These are phyloP conservation scores for Nitzschia palea DNA, from an alignment of 108 stramenopile genomes.

Conservation along the genomic window DNA sequence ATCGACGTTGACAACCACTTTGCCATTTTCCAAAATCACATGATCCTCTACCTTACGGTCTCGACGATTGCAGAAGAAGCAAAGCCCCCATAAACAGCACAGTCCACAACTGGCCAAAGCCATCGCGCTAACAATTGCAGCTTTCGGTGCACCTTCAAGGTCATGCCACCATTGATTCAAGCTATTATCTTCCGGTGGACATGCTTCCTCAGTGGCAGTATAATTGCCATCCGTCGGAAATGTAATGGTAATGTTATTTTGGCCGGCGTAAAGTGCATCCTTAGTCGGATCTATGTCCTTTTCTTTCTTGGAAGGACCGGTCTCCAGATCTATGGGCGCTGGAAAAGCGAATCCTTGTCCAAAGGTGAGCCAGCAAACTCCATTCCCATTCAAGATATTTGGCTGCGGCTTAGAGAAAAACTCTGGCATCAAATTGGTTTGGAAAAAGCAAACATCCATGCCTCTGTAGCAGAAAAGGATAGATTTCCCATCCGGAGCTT, in stretches of 20 bases:
- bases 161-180: slow-evolving; percentile 1
- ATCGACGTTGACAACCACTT: slow-evolving; percentile 4
- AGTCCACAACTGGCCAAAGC: neutral
- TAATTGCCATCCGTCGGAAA: slow-evolving; percentile 1
- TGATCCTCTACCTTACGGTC: neutral
- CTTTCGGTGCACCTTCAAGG: neutral
- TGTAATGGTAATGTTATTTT: neutral
- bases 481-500: slow-evolving; percentile 1
- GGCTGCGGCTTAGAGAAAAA: neutral
- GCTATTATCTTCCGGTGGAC: neutral
- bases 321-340: neutral
- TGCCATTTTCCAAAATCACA: neutral
- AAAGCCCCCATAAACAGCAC: neutral
- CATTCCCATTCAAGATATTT: slow-evolving; percentile 4
- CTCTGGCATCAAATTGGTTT: neutral
- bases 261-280: slow-evolving; percentile 7
- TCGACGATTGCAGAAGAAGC: slow-evolving; percentile 4
- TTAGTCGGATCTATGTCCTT: neutral
- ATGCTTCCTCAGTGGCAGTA: neutral
- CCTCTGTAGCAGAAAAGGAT: neutral
- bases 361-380: slow-evolving; percentile 7
- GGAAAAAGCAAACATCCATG: neutral
- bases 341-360: neutral
- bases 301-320: neutral
- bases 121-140: neutral